These are phyloP conservation scores for Sphagnum magellanicum DNA, from an alignment of 228 moss, liverwort and hornwort species.

Conservation along the genomic window DNA sequence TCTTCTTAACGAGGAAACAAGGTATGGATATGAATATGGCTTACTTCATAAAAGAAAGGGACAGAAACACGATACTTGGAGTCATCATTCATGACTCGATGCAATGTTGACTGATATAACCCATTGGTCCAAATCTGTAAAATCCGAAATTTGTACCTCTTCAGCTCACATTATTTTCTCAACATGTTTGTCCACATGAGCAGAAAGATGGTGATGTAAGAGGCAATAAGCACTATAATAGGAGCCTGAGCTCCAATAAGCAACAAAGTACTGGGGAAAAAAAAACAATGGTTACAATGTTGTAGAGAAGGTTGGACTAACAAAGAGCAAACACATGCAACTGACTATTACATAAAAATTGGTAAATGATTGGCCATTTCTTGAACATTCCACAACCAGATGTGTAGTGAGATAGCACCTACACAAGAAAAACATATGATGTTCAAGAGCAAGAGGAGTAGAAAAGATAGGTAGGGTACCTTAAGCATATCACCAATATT, in stretches of 20 bases:
- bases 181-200: background rate
- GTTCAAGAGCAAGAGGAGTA: no score
- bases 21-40: background rate
- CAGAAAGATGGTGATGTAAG: background rate
- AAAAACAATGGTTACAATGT: no score
- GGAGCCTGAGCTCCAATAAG: background rate
- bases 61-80: conserved; percentile 78
- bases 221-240: background rate
- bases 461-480: conserved; percentile 16
- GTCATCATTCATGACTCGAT: conserved; percentile 72
- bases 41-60: conserved; percentile 96
- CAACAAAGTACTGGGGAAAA: background rate
- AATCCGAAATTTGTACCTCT: background rate
- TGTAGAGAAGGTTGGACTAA: no score
- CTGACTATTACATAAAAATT: no score
- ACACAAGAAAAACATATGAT: background rate
- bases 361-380: no score
- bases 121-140: conserved; percentile 92
- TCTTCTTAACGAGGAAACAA: background rate
- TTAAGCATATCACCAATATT: conserved; percentile 98
- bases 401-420: background rate
- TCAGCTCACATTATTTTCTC: background rate
- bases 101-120: conserved; percentile 69
- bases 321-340: no score
- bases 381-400: no score